Percentiles rank a stretch among this genome's conserved stretches.
These are phyloP conservation scores for Colletotrichum brevisporum DNA, from an alignment of 2,329 filamentous ascomycete genomes.

Conservation along the genomic window DNA sequence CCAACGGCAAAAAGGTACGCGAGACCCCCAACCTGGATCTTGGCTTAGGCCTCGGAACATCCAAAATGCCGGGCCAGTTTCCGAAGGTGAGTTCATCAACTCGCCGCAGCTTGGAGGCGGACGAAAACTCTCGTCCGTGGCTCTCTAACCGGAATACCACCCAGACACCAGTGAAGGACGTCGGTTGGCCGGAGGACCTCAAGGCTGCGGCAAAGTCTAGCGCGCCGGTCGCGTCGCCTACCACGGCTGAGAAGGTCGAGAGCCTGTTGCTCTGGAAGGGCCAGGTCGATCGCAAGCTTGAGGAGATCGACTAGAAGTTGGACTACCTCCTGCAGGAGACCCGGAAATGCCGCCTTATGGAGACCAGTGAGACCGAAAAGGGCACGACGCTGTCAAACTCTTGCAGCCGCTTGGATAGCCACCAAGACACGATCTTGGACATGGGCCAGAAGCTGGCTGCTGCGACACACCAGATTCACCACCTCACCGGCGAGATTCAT, in stretches of 20 bases:
- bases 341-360: constrained; percentile 19
- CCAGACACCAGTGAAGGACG: background rate
- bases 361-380: constrained; percentile 12
- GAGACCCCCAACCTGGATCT: background rate
- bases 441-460: constrained; percentile 7
- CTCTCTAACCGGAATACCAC: background rate
- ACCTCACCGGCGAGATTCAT: constrained; percentile 9
- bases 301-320: constrained; percentile 22
- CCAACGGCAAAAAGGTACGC: background rate
- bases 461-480: constrained; percentile 7
- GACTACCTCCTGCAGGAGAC: constrained; percentile 20
- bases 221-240: background rate
- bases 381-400: constrained; percentile 22
- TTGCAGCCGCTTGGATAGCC: constrained; percentile 22
- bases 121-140: background rate
- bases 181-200: background rate
- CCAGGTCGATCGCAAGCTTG: background rate
- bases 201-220: background rate
- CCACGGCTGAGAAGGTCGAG: background rate
- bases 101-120: background rate
- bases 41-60: background rate
- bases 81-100: constrained; percentile 8
- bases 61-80: constrained; percentile 3
- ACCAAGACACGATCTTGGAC: constrained; percentile 3
- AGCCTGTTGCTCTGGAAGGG: constrained; percentile 18